Percentiles rank a stretch among this genome's conserved stretches.
Conservation (phyloP, 768 basidiomycete species). For the Crepidotus variabilis region DNA sequence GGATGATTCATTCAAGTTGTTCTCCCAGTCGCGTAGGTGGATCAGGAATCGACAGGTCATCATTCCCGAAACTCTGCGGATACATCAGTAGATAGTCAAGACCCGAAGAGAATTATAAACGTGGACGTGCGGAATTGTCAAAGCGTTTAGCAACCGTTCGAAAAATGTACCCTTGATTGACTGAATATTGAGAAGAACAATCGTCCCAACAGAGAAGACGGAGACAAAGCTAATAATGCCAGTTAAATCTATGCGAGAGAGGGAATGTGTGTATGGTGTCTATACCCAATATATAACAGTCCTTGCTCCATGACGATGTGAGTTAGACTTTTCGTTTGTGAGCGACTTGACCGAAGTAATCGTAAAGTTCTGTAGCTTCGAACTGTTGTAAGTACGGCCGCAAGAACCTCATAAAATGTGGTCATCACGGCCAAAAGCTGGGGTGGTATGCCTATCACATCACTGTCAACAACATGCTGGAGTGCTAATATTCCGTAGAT, state of each 20-base stretch:
- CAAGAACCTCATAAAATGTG: neutral
- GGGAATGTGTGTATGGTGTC: neutral
- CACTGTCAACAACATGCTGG: too few relatives aligned
- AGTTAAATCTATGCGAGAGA: neutral
- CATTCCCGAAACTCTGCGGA: slow-evolving; percentile 1
- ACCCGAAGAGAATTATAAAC: neutral
- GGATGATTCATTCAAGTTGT: neutral
- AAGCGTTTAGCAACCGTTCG: slow-evolving; percentile 12
- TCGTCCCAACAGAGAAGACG: slow-evolving; percentile 1
- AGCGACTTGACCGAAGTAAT: neutral
- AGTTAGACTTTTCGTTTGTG: neutral
- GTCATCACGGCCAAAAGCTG: neutral
- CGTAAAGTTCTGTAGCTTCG: neutral
- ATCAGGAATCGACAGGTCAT: slow-evolving; percentile 16
- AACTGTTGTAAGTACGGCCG: neutral
- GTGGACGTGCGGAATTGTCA: slow-evolving; percentile 11
- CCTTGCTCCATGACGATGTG: slow-evolving; percentile 5
- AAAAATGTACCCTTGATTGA: slow-evolving; percentile 7
- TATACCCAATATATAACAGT: slow-evolving; percentile 4
- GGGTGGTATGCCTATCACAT: neutral
- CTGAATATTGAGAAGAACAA: slow-evolving; percentile 1
- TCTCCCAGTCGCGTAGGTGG: slow-evolving; percentile 13
- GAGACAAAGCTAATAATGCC: neutral
- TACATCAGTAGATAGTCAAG: neutral
- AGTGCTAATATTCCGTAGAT: too few relatives aligned